A percentile compares a stretch with the other conserved stretches of the same genome.
These are phyloP conservation scores for Taiozyma sp. DNA, from an alignment of 1,139 yeast genomes.

Conservation along the genomic window DNA sequence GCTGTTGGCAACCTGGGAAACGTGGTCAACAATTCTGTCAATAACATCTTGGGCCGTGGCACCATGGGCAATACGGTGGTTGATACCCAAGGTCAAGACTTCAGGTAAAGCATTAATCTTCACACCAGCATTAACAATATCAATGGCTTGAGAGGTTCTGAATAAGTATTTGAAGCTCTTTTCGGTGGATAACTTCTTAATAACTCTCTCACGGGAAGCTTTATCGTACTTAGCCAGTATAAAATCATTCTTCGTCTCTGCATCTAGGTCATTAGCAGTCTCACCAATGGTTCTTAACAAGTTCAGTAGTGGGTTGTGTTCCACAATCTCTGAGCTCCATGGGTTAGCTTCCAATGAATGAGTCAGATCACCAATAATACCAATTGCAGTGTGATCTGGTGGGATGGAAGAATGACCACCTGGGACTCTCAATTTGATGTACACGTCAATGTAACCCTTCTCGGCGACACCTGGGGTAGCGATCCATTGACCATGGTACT, in stretches of 20 bases:
- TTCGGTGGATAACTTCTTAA: constrained; percentile 28
- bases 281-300: constrained; percentile 27
- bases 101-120: constrained; percentile 74
- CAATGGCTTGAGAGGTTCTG: constrained; percentile 66
- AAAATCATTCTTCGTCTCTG: constrained; percentile 29
- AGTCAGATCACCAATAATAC: constrained; percentile 51
- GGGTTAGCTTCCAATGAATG: constrained; percentile 44
- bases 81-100: constrained; percentile 46
- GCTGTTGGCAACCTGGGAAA: constrained; percentile 37
- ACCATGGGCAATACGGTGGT: constrained; percentile 57
- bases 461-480: constrained; percentile 55
- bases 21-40: constrained; percentile 34
- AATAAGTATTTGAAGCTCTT: constrained; percentile 38
- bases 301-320: constrained; percentile 43
- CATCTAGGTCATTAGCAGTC: constrained; percentile 24
- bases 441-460: constrained; percentile 55
- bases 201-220: constrained; percentile 37
- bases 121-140: constrained; percentile 63
- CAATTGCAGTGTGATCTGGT: constrained; percentile 67
- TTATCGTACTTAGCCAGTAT: constrained; percentile 38
- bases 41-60: constrained; percentile 38
- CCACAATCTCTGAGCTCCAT: constrained; percentile 34
- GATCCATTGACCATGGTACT: constrained; percentile 35
- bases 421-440: constrained; percentile 43
- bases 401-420: constrained; percentile 74